These are phyloP conservation scores for Insectozyma bohioensis DNA, from an alignment of 1,139 yeast species.

Conservation along the genomic window DNA sequence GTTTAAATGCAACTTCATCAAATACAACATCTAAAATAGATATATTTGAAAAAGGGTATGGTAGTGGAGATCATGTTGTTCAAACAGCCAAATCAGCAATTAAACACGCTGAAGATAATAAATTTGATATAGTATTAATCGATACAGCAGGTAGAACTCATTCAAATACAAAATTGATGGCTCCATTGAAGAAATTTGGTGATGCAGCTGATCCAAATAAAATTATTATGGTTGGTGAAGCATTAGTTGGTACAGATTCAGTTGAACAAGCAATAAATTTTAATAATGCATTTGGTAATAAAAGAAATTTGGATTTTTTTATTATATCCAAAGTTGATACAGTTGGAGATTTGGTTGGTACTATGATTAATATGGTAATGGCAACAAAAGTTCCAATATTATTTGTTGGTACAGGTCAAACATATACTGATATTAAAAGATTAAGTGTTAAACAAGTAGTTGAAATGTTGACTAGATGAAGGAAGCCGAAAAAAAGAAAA, in stretches of 20 bases:
- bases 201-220: slow-evolving; percentile 94
- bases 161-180: slow-evolving; percentile 92
- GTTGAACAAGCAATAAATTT: slow-evolving; percentile 94
- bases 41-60: slow-evolving; percentile 91
- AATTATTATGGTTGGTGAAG: slow-evolving; percentile 98
- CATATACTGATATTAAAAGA: slow-evolving; percentile 92
- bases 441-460: slow-evolving; percentile 93
- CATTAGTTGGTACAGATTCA: slow-evolving; percentile 95
- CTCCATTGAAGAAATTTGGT: slow-evolving; percentile 92
- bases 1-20: slow-evolving; percentile 32
- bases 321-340: slow-evolving; percentile 95
- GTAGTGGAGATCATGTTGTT: slow-evolving; percentile 91
- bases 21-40: slow-evolving; percentile 63
- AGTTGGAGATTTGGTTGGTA: slow-evolving; percentile 94
- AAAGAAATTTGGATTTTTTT: slow-evolving; percentile 81
- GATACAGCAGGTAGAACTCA: slow-evolving; percentile 99
- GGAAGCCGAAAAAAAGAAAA: no score
- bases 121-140: slow-evolving; percentile 82
- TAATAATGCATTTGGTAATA: slow-evolving; percentile 88
- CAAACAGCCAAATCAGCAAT: slow-evolving; percentile 95
- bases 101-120: slow-evolving; percentile 54
- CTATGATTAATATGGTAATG: slow-evolving; percentile 97
- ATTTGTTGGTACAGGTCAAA: slow-evolving; percentile 96
- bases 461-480: slow-evolving; percentile 66
- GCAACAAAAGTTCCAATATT: slow-evolving; percentile 94